Conservation (phyloP, 2,329 filamentous ascomycete genomes). For the Aspergillus sp. region DNA sequence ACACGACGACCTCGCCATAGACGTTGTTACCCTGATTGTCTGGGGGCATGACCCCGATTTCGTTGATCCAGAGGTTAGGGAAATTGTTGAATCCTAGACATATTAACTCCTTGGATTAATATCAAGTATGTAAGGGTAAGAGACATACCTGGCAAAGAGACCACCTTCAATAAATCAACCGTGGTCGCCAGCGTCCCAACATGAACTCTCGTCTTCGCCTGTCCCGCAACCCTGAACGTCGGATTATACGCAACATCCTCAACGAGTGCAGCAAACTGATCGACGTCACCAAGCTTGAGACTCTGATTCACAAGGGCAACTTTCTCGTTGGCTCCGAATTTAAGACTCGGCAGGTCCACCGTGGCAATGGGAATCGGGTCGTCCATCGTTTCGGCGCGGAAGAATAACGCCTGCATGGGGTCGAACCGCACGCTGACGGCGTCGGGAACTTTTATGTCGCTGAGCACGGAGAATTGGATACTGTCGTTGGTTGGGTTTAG, state of each 20-base stretch:
- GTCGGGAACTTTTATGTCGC: constrained; percentile 4
- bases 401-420: constrained; percentile 4
- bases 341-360: neutral
- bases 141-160: constrained; percentile 1
- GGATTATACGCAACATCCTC: constrained; percentile 9
- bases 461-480: constrained; percentile 9
- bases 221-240: neutral
- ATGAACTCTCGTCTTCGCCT: neutral
- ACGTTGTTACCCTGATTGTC: constrained; percentile 9
- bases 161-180: constrained; percentile 6
- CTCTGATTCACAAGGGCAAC: constrained; percentile 1
- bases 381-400: neutral
- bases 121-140: no score
- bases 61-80: neutral
- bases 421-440: neutral
- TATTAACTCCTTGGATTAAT: no score
- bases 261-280: constrained; percentile 3
- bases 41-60: neutral
- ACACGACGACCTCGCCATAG: neutral
- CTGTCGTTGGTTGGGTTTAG: constrained; percentile 9
- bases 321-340: neutral
- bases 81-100: constrained; percentile 8
- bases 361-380: constrained; percentile 4
- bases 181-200: neutral
- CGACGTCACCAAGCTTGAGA: neutral